Evolutionary conservation across 345 rosid genomes (phyloP).

Genomic region (Rhizophora mangle): DNA sequence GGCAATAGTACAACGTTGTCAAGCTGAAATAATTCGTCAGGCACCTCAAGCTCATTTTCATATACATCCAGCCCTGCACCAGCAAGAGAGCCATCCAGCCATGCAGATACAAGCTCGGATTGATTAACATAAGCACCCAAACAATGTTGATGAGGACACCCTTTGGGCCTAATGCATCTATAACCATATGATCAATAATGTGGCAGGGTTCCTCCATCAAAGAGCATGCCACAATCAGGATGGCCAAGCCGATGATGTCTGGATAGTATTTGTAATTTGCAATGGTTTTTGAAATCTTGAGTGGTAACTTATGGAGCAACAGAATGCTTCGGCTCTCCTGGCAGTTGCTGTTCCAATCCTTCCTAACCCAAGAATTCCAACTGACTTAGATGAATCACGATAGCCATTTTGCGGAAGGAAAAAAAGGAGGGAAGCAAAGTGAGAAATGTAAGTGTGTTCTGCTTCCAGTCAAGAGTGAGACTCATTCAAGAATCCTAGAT

Average conservation of each 20-base stretch:
- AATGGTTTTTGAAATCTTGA: conserved; percentile 44
- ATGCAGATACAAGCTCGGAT: conserved; percentile 55
- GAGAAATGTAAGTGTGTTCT: too few species aligned
- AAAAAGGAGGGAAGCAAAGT: too few species aligned
- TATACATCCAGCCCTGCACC: conserved; percentile 64
- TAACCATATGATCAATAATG: conserved; percentile 40
- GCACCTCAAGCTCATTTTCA: conserved; percentile 55
- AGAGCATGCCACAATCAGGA: conserved; percentile 58
- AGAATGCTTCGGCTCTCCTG: conserved; percentile 57
- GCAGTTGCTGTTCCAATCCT: conserved; percentile 60
- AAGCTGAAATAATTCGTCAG: conserved; percentile 42
- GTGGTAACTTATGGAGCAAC: conserved; percentile 47
- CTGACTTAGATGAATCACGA: conserved; percentile 24
- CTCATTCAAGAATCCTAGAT: too few species aligned
- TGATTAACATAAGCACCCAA: conserved; percentile 54
- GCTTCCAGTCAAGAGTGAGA: neutral
- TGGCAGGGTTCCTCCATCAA: conserved; percentile 48
- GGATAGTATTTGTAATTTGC: conserved; percentile 41
- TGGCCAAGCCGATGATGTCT: conserved; percentile 42
- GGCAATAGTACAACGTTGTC: conserved; percentile 59
- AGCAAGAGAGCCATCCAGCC: conserved; percentile 54
- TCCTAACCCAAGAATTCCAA: conserved; percentile 61
- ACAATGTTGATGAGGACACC: conserved; percentile 66
- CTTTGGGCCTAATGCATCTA: conserved; percentile 58
- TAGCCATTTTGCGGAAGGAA: too few species aligned